phyloP scores from a whole-genome alignment of 192 early-diverging fungal genomes.

The Fimicolochytrium jonesii region DNA sequence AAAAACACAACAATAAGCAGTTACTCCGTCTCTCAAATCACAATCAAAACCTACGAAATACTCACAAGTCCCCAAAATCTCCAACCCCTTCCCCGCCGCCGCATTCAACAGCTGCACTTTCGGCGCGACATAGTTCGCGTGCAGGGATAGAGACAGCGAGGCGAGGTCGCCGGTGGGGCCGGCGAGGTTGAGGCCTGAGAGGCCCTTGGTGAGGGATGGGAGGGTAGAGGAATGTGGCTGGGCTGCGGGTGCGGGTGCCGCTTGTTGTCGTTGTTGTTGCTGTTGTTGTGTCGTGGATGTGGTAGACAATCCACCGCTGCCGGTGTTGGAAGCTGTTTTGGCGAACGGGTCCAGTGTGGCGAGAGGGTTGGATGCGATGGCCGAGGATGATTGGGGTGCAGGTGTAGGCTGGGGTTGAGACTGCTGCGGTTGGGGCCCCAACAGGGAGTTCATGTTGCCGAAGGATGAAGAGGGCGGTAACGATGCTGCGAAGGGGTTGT shows the following conservation, averaged over 20 bases:
- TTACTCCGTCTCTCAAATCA: constrained; percentile 28
- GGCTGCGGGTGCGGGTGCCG: neutral
- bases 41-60: constrained; percentile 3
- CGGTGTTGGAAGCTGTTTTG: constrained; percentile 22
- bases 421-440: neutral
- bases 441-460: neutral
- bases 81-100: constrained; percentile 33
- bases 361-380: constrained; percentile 10
- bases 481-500: constrained; percentile 12
- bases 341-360: constrained; percentile 37
- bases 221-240: neutral
- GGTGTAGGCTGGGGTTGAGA: neutral
- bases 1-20: neutral
- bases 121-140: neutral
- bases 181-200: neutral
- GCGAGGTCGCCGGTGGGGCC: constrained; percentile 8
- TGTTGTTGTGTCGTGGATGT: neutral
- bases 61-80: constrained; percentile 30
- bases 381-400: neutral
- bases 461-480: neutral
- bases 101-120: constrained; percentile 25
- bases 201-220: neutral
- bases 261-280: too few species aligned
- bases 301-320: neutral
- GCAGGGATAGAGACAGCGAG: constrained; percentile 5